Evolutionary conservation across 805 yeast genomes (phyloP), one percentile per base, ranked within the genome.

Genomic region (Ogataea zsoltii): DNA sequence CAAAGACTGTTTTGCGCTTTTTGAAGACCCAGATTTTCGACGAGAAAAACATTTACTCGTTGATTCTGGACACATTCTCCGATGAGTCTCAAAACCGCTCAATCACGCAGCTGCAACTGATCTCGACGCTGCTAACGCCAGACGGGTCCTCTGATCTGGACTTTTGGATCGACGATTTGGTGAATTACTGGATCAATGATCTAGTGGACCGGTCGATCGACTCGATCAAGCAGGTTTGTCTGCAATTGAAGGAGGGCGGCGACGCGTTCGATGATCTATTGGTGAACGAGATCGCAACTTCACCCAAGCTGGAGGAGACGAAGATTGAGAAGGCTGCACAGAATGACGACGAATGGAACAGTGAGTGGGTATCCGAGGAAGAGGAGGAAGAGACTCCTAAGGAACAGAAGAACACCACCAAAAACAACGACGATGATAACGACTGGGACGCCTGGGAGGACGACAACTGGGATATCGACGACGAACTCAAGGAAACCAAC

Each of bases 101-200:
- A 9, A 28, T 37, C 23, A 37, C 40, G n/a, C 33, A 49, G 41
- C 32, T 65, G 15, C 51, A 47, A 13, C 16, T 41, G 2, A 48
- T 65, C 10, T 58, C 64, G 3, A 47, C 32, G 2, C 33, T 55
- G n/a, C 26, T 65, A 65, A 56, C 66, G 1, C 46, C 56, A 13
- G 66, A 62, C 48, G 63, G 60, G 1, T 46, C 56, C 3, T 61
- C 63, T 33, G 69, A 65, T 38, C 43, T 65, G 12, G 68, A 63
- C 42, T 63, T 63, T 41, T 65, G 69, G 69, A 56, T 60, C 9
- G 67, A 62, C 32, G 67, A 64, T 43, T 44, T 62, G 7, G 45
- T 53, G 2, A 60, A 39, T 19, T 60, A 61, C 17, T 65, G 68
- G 67, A 48, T 62, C 2, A 50, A 50, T 21, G 57, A 50, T 21